Evolutionary conservation across 805 yeast species (phyloP), one percentile per base, ranked within the genome.

Genomic region (Saccharomycopsis schoenii): DNA sequence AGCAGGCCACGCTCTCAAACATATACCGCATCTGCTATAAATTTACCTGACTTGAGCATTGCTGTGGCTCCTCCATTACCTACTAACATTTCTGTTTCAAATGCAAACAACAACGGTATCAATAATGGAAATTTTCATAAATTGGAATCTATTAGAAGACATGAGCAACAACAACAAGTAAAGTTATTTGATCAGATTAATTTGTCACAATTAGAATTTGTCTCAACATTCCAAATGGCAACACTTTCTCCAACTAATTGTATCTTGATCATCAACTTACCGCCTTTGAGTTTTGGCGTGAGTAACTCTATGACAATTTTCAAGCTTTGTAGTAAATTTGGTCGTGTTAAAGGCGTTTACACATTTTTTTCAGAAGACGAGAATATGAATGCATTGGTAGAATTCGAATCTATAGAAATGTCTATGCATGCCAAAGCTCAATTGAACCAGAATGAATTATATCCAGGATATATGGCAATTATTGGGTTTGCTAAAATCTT

Each of bases 401-500:
- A 88, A 71, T 92, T 89, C 71, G 79, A 80, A 2, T 75, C 80
- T 34, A 73, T 87, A 5, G 96, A 89, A 58, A 76, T 83, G 39
- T 96, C 99, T 9, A 83, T 88, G 78, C 80, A 79, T 56, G 90
- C 97, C 58, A 84, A 85, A 68, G 87, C 89, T 15, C 82, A 79
- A 57, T 80, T 92, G 68, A 89, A 88, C 68, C 96, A 91, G 65
- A 84, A 85, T 65, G 97, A 93, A 68, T 77, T 93, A 47, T 81
- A 84, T 63, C 89, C 93, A 1, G 96, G 96, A 2, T 78, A 82
- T 29, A 83, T 86, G 17, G 83, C 94, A 70, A 76, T 83, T 47
- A 89, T 90, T 43, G 89, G 92, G 0, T 94, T 90, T 77, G 97
- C 97, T 2, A 88, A 86, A 68, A 81, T 90, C 39, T 36, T 58